Evolutionary conservation across 441 rosid species (phyloP), one percentile per base, ranked within the genome.

Genomic region (Pelargonium fulgidum): DNA sequence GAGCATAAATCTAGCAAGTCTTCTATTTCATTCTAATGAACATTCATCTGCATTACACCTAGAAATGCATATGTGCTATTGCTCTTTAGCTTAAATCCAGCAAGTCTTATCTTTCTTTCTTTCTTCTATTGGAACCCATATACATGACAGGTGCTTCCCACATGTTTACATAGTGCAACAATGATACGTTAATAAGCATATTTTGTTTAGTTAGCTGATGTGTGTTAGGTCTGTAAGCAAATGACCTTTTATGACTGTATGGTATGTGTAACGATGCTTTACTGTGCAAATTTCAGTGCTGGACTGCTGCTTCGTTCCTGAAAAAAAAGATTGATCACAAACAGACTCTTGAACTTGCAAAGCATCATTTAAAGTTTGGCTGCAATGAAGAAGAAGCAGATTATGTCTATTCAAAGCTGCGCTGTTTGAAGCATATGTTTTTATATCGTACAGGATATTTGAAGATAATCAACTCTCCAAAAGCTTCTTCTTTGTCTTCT

Each of bases 291-390:
- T 75, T 81, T 70, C 78, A 89, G 96, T 89, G 96, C 73, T 87
- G 93, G 98, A 86, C 81, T 69, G 89, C 96, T 76, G 90, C 89
- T 68, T 85, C 91, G 69, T 72, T 89, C 81, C 74, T 80, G 75
- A 86, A 86, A 87, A 74, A 84, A 72, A 86, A 87, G 80, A 76
- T 88, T 73, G 77, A 79, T 78, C 87, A 70, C 76, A 84, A 77
- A 78, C 89, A 83, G 78, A 87, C 97, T 17, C 78, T 94, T 79
- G 86, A 66, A 56, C 83, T 80, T 65, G 97, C 94, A 62, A 85
- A 82, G 78, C 73, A 81, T 72, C 86, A 78, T 77, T 78, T 92
- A 64, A 81, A 83, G 54, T 90, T 86, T 71, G 17, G 58, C 69
- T 94, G 99, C 88, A 81, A 76, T 71, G 83, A 77, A 79, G 87